A percentile compares a stretch with the other conserved stretches of the same genome.
Conservation (phyloP, 768 basidiomycete genomes). For the Tulasnella sp. region DNA sequence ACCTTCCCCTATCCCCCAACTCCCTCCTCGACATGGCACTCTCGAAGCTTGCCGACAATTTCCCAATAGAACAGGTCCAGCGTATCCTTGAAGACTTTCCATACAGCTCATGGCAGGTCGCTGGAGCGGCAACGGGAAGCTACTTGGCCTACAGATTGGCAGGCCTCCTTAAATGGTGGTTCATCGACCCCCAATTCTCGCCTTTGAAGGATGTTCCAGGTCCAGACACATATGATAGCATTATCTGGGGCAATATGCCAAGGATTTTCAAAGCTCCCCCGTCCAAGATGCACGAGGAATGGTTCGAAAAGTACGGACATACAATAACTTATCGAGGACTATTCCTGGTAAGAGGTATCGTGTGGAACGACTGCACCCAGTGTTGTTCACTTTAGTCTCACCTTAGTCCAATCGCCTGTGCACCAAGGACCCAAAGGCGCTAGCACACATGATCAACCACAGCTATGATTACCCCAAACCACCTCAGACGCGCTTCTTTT, state of each 20-base stretch:
- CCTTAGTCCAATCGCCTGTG: neutral
- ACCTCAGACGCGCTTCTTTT: neutral
- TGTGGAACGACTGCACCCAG: neutral
- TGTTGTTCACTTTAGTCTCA: neutral
- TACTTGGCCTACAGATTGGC: neutral
- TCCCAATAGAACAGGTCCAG: neutral
- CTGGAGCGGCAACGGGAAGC: neutral
- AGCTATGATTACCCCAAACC: slow-evolving; percentile 19
- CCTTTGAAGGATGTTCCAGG: slow-evolving; percentile 9
- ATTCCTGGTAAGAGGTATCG: slow-evolving; percentile 26
- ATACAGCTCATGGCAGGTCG: neutral
- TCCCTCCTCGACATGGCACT: neutral
- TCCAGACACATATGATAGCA: slow-evolving; percentile 7
- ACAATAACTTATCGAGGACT: slow-evolving; percentile 41
- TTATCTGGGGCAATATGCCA: slow-evolving; percentile 44
- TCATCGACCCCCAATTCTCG: slow-evolving; percentile 10
- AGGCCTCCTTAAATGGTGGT: neutral
- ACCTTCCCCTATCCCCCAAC: neutral
- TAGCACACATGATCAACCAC: slow-evolving; percentile 9
- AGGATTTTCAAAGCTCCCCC: slow-evolving; percentile 39
- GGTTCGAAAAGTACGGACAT: slow-evolving; percentile 43
- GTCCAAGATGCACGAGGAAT: slow-evolving; percentile 37
- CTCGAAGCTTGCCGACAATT: neutral
- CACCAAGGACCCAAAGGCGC: slow-evolving; percentile 14
- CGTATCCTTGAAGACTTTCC: neutral